These are phyloP conservation scores for Solanum etuberosum DNA, from an alignment of 257 asterid species.

Conservation along the genomic window DNA sequence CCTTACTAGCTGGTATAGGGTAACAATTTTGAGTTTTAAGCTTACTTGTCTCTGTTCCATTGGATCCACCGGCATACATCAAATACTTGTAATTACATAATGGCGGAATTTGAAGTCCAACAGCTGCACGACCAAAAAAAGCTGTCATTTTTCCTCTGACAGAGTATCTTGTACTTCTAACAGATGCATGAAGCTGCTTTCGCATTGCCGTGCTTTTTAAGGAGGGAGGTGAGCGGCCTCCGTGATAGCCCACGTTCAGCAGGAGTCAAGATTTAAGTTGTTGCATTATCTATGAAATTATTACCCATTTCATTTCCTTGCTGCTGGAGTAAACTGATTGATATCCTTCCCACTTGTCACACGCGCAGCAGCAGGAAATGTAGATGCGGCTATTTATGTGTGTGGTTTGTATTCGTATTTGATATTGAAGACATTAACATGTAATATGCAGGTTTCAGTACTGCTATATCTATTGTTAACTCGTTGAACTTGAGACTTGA, in stretches of 20 bases:
- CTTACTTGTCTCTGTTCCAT: background rate
- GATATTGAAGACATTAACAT: background rate
- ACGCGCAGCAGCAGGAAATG: background rate
- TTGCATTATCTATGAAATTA: background rate
- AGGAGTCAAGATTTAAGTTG: background rate
- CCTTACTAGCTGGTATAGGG: background rate
- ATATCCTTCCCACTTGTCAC: background rate
- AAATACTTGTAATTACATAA: background rate
- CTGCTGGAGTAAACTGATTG: background rate
- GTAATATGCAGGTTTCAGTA: background rate
- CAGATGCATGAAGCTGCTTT: conserved; percentile 94
- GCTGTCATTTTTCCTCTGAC: background rate
- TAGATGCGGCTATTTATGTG: background rate
- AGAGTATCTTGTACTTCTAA: background rate
- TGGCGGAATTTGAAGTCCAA: background rate
- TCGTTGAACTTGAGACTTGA: background rate
- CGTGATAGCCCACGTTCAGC: conserved; percentile 4
- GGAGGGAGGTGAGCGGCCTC: conserved; percentile 73
- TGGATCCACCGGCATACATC: background rate
- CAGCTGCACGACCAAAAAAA: background rate
- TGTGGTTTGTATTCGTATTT: background rate
- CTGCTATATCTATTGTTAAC: background rate
- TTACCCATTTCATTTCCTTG: background rate
- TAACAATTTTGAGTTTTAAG: background rate
- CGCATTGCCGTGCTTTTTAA: conserved; percentile 74